Percentiles rank a stretch among this genome's conserved stretches.
phyloP scores from a whole-genome alignment of 2,329 filamentous ascomycete species.

The Erysiphe pulchra region DNA sequence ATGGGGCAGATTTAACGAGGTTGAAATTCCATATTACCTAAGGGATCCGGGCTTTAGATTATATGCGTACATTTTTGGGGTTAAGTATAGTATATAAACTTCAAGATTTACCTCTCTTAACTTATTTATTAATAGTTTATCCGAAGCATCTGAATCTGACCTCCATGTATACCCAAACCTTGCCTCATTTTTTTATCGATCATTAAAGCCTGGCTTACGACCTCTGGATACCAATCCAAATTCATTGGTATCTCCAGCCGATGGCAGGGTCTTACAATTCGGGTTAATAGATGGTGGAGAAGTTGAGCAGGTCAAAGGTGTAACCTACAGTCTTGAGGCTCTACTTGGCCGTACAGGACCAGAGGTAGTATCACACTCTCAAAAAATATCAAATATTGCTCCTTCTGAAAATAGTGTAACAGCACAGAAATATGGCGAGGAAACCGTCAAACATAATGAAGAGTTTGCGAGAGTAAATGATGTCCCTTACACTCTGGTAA shows the following conservation, averaged over 20 bases:
- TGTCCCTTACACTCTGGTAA: constrained; percentile 80
- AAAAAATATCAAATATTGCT: constrained; percentile 1
- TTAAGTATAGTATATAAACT: constrained; percentile 23
- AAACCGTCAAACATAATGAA: constrained; percentile 49
- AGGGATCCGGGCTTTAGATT: constrained; percentile 49
- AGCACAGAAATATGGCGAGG: constrained; percentile 4
- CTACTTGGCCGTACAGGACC: constrained; percentile 44
- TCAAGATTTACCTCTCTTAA: background rate
- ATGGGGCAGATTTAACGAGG: constrained; percentile 51
- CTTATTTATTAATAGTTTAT: constrained; percentile 26
- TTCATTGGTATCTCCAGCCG: constrained; percentile 65
- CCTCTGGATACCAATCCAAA: constrained; percentile 62
- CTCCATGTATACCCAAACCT: constrained; percentile 79
- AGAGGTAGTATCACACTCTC: constrained; percentile 11
- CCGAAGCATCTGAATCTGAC: constrained; percentile 70
- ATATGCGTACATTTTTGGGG: constrained; percentile 48
- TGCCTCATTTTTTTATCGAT: constrained; percentile 90
- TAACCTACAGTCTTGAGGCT: constrained; percentile 91
- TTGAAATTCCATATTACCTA: constrained; percentile 42
- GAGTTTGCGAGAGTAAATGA: constrained; percentile 89
- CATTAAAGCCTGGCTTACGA: constrained; percentile 65
- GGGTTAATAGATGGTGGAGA: constrained; percentile 79
- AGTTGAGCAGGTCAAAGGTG: constrained; percentile 95
- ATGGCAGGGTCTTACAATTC: constrained; percentile 77
- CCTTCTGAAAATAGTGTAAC: constrained; percentile 23